Evolutionary conservation across 2,329 filamentous ascomycete genomes (phyloP).

Genomic region (Hypoxylon rubiginosum): DNA sequence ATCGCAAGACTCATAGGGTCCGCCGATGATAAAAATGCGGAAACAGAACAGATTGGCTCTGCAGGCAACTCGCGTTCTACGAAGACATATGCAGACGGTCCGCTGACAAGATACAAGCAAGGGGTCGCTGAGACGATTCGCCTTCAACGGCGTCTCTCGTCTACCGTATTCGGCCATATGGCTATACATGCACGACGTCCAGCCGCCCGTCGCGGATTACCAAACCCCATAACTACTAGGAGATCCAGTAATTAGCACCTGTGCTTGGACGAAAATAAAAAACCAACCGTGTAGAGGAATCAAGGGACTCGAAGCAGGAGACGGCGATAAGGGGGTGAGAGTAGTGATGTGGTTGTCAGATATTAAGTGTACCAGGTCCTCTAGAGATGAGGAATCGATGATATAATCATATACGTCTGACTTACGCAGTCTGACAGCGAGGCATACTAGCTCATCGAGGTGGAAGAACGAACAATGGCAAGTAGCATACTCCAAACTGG

Average conservation of each 20-base stretch:
- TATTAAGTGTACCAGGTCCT: background rate
- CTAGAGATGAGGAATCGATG: background rate
- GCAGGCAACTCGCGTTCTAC: background rate
- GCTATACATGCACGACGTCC: slow-evolving; percentile 42
- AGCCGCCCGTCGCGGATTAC: slow-evolving; percentile 4
- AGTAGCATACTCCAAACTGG: background rate
- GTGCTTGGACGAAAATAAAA: too few species aligned
- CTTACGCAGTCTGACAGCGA: too few species aligned
- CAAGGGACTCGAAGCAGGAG: background rate
- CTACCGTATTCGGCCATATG: slow-evolving; percentile 49
- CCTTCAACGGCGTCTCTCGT: slow-evolving; percentile 49
- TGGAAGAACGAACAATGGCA: background rate
- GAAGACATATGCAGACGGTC: background rate
- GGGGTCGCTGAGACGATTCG: slow-evolving; percentile 48
- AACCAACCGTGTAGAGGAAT: background rate
- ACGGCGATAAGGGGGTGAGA: background rate
- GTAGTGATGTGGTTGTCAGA: background rate
- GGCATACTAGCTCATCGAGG: background rate
- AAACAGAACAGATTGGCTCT: background rate
- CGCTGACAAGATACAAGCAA: slow-evolving; percentile 43
- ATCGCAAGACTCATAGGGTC: background rate
- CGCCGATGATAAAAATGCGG: background rate
- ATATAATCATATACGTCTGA: too few species aligned
- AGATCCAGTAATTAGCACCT: too few species aligned
- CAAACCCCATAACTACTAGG: background rate